Evolutionary conservation across 192 early-diverging fungal species (phyloP).

Genomic region (Backusella sp.): DNA sequence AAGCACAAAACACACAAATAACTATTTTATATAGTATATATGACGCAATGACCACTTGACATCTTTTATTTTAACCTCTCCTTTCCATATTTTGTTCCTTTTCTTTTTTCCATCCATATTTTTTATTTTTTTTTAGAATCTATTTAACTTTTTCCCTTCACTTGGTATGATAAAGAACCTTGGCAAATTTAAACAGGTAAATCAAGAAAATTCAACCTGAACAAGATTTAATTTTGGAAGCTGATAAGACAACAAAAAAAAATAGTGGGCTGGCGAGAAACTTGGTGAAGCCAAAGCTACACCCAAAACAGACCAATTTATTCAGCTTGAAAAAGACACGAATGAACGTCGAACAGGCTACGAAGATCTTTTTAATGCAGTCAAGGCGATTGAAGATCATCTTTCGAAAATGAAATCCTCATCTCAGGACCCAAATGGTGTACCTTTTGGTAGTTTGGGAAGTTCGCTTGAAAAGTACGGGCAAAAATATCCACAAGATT

Average conservation of each 20-base stretch:
- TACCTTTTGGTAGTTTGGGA: conserved; percentile 65
- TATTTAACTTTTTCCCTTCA: neutral
- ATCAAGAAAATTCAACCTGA: neutral
- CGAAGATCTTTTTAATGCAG: conserved; percentile 60
- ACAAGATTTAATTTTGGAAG: neutral
- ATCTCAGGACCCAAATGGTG: conserved; percentile 60
- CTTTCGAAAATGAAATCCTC: conserved; percentile 68
- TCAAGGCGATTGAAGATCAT: conserved; percentile 43
- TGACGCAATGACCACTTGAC: conserved; percentile 8
- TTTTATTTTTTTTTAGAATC: neutral
- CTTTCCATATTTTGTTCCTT: conserved; percentile 22
- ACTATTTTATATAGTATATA: neutral
- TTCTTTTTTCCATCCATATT: neutral
- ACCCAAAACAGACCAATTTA: conserved; percentile 82
- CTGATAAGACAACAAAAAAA: neutral
- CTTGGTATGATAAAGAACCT: conserved; percentile 55
- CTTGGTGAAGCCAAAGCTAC: conserved; percentile 67
- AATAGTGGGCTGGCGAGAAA: conserved; percentile 76
- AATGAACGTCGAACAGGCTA: conserved; percentile 60
- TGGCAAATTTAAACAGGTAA: conserved; percentile 69
- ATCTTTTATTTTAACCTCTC: neutral
- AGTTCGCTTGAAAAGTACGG: conserved; percentile 65
- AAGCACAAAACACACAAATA: neutral
- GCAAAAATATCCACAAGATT: conserved; percentile 36
- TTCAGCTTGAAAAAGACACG: conserved; percentile 72